phyloP scores from a whole-genome alignment of 228 moss, liverwort and hornwort species.

The Sphagnum fallax region DNA sequence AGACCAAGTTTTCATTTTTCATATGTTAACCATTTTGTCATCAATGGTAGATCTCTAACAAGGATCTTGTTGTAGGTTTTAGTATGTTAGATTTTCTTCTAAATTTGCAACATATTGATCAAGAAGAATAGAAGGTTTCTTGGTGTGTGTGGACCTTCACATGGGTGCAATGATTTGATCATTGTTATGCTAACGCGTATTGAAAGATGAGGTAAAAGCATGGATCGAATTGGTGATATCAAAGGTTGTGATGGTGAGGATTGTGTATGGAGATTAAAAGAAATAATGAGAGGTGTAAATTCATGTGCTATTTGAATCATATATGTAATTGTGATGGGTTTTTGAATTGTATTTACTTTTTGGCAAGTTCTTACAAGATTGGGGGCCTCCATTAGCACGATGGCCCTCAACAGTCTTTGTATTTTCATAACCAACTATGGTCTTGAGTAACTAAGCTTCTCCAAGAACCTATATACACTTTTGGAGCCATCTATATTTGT shows the following conservation, averaged over 20 bases:
- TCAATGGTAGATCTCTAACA: too few relatives aligned
- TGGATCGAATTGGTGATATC: slow-evolving; percentile 33
- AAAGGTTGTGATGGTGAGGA: slow-evolving; percentile 72
- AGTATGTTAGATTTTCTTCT: slow-evolving; percentile 43
- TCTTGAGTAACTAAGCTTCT: slow-evolving; percentile 93
- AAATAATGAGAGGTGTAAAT: slow-evolving; percentile 66
- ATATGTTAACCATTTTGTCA: too few relatives aligned
- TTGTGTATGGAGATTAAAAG: slow-evolving; percentile 89
- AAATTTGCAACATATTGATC: slow-evolving; percentile 90
- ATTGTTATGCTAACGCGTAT: too few relatives aligned
- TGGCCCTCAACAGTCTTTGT: slow-evolving; percentile 92
- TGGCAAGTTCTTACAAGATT: slow-evolving; percentile 76
- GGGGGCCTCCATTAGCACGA: slow-evolving; percentile 85
- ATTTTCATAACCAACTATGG: slow-evolving; percentile 81
- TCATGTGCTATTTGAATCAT: neutral
- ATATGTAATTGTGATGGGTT: neutral
- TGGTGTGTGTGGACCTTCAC: neutral
- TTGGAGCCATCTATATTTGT: slow-evolving; percentile 97
- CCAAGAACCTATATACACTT: slow-evolving; percentile 87
- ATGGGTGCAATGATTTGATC: too few relatives aligned
- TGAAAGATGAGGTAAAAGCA: too few relatives aligned
- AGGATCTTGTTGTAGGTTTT: too few relatives aligned
- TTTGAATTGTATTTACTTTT: slow-evolving; percentile 60
- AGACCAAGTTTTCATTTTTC: too few relatives aligned
- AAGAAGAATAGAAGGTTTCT: slow-evolving; percentile 92